Evolutionary conservation across 192 early-diverging fungal genomes (phyloP).

Genomic region (Entomortierella chlamydospora): DNA sequence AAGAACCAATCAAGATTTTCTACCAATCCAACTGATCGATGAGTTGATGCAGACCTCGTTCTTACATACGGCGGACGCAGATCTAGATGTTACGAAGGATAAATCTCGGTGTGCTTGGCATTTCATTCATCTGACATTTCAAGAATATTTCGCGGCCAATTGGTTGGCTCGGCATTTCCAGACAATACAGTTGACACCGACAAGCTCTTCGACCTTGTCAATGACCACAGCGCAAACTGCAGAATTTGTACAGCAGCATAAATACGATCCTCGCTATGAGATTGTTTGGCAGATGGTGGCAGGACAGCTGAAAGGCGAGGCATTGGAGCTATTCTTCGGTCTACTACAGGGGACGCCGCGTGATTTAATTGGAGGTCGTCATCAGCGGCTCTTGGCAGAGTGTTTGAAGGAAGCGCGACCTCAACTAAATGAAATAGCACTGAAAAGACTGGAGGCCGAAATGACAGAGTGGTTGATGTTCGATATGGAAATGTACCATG

Average conservation of each 20-base stretch:
- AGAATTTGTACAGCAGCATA: constrained; percentile 10
- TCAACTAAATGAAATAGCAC: background rate
- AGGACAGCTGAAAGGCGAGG: constrained; percentile 13
- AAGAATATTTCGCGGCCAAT: constrained; percentile 36
- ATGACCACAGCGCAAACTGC: background rate
- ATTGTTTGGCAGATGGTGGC: constrained; percentile 45
- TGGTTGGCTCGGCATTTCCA: constrained; percentile 8
- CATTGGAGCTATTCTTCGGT: constrained; percentile 11
- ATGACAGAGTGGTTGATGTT: too few species aligned
- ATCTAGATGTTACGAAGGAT: background rate
- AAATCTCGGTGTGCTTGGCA: constrained; percentile 8
- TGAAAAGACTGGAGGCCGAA: background rate
- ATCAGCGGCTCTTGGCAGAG: constrained; percentile 13
- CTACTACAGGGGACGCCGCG: constrained; percentile 9
- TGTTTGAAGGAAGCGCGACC: constrained; percentile 8
- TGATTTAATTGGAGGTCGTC: constrained; percentile 27
- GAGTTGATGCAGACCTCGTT: constrained; percentile 25
- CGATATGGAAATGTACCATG: too few species aligned
- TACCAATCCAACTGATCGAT: background rate
- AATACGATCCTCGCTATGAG: constrained; percentile 30
- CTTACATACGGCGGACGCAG: constrained; percentile 20
- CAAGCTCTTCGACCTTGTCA: background rate
- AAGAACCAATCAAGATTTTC: background rate
- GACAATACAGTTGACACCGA: background rate
- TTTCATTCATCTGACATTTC: constrained; percentile 37